These are phyloP conservation scores for Serendipita vermifera DNA, from an alignment of 768 basidiomycete species.

Conservation along the genomic window DNA sequence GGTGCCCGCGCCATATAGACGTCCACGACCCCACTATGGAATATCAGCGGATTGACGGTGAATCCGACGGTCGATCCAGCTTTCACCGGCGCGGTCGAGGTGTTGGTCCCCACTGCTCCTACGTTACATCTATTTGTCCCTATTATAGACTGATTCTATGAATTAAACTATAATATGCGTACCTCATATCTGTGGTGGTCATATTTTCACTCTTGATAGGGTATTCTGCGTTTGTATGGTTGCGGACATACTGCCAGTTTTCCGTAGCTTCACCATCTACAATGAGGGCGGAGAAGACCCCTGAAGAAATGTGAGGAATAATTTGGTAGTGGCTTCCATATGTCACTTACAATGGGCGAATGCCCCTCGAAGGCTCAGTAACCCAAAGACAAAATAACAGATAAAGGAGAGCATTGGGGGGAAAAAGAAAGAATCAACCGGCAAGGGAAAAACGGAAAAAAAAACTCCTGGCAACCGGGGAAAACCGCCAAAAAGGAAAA, in stretches of 20 bases:
- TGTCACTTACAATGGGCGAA: too few species aligned
- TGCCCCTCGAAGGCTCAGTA: too few species aligned
- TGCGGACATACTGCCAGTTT: conserved; percentile 2
- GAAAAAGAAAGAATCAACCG: too few species aligned
- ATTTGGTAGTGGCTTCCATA: too few species aligned
- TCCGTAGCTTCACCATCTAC: not conserved
- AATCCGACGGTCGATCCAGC: not conserved
- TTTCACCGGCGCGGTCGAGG: not conserved
- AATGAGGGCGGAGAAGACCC: not conserved
- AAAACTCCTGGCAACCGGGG: too few species aligned
- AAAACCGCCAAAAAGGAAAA: too few species aligned
- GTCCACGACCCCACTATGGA: conserved; percentile 1
- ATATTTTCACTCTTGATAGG: conserved; percentile 4
- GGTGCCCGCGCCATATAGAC: not conserved
- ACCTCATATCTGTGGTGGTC: not conserved
- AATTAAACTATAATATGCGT: too few species aligned
- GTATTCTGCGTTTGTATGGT: not conserved
- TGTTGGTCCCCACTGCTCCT: not conserved
- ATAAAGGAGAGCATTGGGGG: too few species aligned
- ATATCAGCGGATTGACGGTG: not conserved
- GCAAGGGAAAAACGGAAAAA: too few species aligned
- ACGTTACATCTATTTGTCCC: conserved; percentile 1
- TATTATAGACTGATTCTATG: too few species aligned
- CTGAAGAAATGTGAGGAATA: too few species aligned
- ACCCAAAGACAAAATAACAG: too few species aligned